Evolutionary conservation across 768 basidiomycete species (phyloP), one percentile per base, ranked within the genome.

Genomic region (Pleurotus ostreatus): DNA sequence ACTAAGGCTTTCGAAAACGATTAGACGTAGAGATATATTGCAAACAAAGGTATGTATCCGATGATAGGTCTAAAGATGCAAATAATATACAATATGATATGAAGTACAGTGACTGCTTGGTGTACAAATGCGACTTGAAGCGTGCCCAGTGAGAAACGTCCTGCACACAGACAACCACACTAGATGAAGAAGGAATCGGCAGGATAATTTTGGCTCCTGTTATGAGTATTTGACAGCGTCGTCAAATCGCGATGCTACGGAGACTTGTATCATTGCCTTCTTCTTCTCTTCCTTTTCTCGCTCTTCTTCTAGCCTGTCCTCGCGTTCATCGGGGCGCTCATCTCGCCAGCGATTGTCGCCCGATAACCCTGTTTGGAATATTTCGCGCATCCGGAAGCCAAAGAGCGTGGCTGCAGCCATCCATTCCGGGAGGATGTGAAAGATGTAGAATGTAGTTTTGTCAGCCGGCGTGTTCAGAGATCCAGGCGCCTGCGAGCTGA

Each of bases 351-450:
- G 57, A 12, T 16, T 12, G 43, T 66, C 66, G 18, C 65, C 71
- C 46, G 59, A 62, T 39, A 58, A 44, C n/a, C 67, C 70, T 8
- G 65, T 67, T 26, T 61, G 57, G 49, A 68, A 70, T n/a, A 67
- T 61, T 11, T 64, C 56, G 22, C 62, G 61, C 11, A 71, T 60
- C 25, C 71, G 68, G 37, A 65, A 62, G 15, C 39, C 43, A 37
- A 61, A 59, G 20, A 67, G 51, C 18, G 68, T 30, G n/a, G 58
- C 61, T 15, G 57, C 60, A 1, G 63, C 63, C 39, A 65, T 30
- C 66, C 67, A 71, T 49, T 73, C 73, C 1, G 70, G 71, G 7
- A 74, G 55, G 37, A 74, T 60, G 47, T 71, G 68, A 25, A 73
- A 56, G 18, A 69, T 40, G 52, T 74, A 74, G 55, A 74, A 73